A percentile compares a stretch with the other conserved stretches of the same genome.
Conservation (phyloP, 805 yeast genomes). For the Myxozyma monticola region DNA sequence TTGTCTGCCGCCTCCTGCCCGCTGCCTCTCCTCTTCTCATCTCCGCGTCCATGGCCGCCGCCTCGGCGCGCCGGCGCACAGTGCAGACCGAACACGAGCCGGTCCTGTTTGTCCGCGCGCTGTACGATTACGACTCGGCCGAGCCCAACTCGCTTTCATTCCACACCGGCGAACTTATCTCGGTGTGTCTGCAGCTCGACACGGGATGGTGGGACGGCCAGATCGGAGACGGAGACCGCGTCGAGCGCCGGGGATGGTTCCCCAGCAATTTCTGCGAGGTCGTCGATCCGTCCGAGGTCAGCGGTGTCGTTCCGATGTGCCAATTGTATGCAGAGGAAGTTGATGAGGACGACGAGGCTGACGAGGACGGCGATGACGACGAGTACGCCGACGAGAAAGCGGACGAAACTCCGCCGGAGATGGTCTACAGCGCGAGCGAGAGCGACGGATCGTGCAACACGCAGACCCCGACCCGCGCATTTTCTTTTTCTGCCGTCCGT, state of each 20-base stretch:
- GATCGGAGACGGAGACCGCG: conserved; percentile 27
- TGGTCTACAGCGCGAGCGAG: background rate
- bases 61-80: background rate
- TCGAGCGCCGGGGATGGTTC: conserved; percentile 46
- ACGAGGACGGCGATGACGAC: conserved; percentile 1
- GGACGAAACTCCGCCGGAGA: background rate
- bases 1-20: no score
- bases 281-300: conserved; percentile 27
- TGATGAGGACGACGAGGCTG: conserved; percentile 2
- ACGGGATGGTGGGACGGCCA: conserved; percentile 50
- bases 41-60: background rate
- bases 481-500: background rate
- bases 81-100: conserved; percentile 16
- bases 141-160: conserved; percentile 59
- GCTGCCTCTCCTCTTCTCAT: no score
- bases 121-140: conserved; percentile 73
- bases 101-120: conserved; percentile 61
- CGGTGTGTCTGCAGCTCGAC: conserved; percentile 42
- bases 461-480: background rate
- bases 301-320: conserved; percentile 5
- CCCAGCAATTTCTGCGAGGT: conserved; percentile 51
- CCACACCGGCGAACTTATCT: conserved; percentile 41
- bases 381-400: background rate
- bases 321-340: conserved; percentile 5
- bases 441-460: background rate